Base-by-base conservation (phyloP, 345 rosid species). In the Moricandia moricandioides region DNA sequence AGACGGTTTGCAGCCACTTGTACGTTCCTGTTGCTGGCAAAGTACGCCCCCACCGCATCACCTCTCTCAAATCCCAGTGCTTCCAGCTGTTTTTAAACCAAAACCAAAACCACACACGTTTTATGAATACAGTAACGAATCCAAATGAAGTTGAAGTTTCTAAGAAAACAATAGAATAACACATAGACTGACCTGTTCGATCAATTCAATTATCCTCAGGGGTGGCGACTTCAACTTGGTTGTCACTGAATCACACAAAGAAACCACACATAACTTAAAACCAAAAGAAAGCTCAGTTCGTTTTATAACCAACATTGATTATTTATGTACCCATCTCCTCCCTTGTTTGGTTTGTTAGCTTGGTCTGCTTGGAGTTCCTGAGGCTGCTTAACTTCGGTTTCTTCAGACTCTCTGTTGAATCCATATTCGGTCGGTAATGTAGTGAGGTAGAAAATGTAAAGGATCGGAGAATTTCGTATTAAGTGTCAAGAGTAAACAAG, bases 1-100 rank as follows among this genome's bases (percentile, higher is more conserved):
- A 87, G 93, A 80, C 86, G 85, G 80, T 88, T 89, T 58, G 93
- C 93, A 12, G 97, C 93, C 59, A 86, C 74, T 63, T 88, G 92
- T 74, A 86, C 92, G 34, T 89, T 85, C 89, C 85, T 89, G 86
- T 89, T 85, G 88, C 88, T 88, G 12, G 90, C 88, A 30, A 89
- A 85, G 78, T 82, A 89, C 65, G 81, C 92, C 68, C 82, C 88
- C 67, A 83, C 55, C 16, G 87, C 93, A 2, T 82, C 75, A 7
- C 78, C 81, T 54, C 88, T 82, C 73, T 89, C 87, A 52, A 89
- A 89, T 21, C 97, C 92, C 91, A 91, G 86, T 4, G 90, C 96
- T 72, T 86, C 93, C 54, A 89, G 89, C 95, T 89, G 82, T 56
- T 34, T 62, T 11, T 5, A 1, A 45, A 5, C 51, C 35, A 31